phyloP scores from a whole-genome alignment of 768 basidiomycete genomes.

The Antrodiella citrinella region DNA sequence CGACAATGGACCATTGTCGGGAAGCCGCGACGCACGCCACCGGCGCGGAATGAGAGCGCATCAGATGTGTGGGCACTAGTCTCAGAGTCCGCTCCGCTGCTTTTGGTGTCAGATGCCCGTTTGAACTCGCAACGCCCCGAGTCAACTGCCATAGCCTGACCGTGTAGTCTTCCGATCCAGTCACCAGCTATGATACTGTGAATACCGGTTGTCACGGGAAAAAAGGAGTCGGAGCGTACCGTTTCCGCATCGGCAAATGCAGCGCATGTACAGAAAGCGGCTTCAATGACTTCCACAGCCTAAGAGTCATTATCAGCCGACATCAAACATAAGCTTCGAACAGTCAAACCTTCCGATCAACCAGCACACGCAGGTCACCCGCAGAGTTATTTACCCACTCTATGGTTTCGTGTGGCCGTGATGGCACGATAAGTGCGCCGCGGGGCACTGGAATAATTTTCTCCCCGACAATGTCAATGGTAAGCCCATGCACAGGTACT shows the following conservation, averaged over 20 bases:
- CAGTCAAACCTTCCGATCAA: constrained; percentile 65
- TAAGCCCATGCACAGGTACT: constrained; percentile 41
- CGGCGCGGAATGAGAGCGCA: constrained; percentile 71
- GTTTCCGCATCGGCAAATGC: constrained; percentile 66
- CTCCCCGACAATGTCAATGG: constrained; percentile 50
- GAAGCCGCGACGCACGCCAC: constrained; percentile 67
- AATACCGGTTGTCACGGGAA: not conserved
- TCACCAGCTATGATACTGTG: constrained; percentile 40
- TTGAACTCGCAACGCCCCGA: constrained; percentile 26
- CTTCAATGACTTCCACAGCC: constrained; percentile 74
- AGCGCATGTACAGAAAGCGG: constrained; percentile 63
- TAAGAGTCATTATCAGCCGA: constrained; percentile 19
- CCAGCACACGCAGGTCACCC: constrained; percentile 50
- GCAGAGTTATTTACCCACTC: constrained; percentile 45
- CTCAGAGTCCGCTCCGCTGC: constrained; percentile 23
- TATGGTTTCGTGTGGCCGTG: constrained; percentile 57
- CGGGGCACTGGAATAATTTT: constrained; percentile 54
- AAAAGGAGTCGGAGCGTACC: not conserved
- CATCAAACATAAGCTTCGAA: too few relatives aligned
- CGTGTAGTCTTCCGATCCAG: constrained; percentile 72
- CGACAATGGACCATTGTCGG: constrained; percentile 70
- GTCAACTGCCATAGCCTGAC: constrained; percentile 76
- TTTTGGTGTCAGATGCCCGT: too few relatives aligned
- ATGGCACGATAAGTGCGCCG: constrained; percentile 50
- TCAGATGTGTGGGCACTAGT: constrained; percentile 53